phyloP scores from a whole-genome alignment of 1,139 yeast species.

The Komagataea norvegica region DNA sequence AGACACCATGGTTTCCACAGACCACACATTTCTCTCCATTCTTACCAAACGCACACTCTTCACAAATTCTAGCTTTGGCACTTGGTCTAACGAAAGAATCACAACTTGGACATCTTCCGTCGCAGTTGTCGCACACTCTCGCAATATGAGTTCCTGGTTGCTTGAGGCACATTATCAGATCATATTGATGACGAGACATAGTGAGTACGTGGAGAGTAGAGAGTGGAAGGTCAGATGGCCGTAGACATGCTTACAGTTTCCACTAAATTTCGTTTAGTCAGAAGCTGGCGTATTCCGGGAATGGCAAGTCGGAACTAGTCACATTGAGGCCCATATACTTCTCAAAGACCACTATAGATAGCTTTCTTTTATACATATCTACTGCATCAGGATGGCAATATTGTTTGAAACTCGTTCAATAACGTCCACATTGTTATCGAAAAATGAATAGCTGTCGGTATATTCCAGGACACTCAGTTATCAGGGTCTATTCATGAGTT shows the following conservation, averaged over 20 bases:
- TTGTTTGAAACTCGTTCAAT: no score
- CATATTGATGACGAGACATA: constrained; percentile 92
- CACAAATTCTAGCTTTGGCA: constrained; percentile 71
- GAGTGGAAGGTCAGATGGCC: no score
- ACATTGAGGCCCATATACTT: no score
- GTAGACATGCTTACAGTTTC: no score
- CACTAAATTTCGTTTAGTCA: no score
- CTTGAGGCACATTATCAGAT: constrained; percentile 78
- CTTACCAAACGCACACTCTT: constrained; percentile 78
- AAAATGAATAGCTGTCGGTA: neutral
- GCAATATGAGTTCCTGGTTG: constrained; percentile 78
- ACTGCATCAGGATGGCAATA: no score
- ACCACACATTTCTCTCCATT: constrained; percentile 61
- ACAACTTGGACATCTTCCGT: constrained; percentile 88
- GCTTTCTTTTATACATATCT: no score
- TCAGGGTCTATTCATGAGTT: no score
- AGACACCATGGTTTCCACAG: constrained; percentile 60
- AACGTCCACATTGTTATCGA: neutral
- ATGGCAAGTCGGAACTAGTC: no score
- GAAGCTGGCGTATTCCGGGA: no score
- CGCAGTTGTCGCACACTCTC: constrained; percentile 75
- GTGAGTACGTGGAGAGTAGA: no score
- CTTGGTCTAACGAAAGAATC: constrained; percentile 82
- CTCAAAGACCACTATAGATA: neutral
- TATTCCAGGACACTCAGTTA: no score